These are phyloP conservation scores for Penicillium paradoxum DNA, from an alignment of 495 filamentous ascomycete species.

Conservation along the genomic window DNA sequence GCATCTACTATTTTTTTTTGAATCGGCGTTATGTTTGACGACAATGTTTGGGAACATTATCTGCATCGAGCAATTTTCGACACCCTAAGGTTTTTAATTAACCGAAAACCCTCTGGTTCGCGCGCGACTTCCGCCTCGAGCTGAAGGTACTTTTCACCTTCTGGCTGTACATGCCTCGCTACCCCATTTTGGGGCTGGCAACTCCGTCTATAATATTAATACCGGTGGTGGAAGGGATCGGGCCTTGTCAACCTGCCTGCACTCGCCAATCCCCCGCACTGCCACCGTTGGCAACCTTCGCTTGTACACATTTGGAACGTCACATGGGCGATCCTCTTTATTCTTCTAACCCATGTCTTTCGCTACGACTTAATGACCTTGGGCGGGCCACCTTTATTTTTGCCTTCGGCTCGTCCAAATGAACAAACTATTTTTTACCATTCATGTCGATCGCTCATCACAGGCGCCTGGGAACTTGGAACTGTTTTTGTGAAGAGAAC, in stretches of 20 bases:
- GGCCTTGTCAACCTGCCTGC: slow-evolving; percentile 17
- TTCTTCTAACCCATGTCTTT: slow-evolving; percentile 37
- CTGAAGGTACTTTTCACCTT: slow-evolving; percentile 28
- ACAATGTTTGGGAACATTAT: slow-evolving; percentile 37
- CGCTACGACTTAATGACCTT: slow-evolving; percentile 34
- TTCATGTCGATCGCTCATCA: slow-evolving; percentile 48
- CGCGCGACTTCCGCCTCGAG: slow-evolving; percentile 16
- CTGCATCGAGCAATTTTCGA: slow-evolving; percentile 46
- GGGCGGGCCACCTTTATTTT: slow-evolving; percentile 32
- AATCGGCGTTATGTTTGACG: slow-evolving; percentile 41
- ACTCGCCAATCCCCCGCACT: slow-evolving; percentile 15
- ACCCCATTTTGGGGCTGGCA: slow-evolving; percentile 10
- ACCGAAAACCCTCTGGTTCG: slow-evolving; percentile 16
- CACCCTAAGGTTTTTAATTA: slow-evolving; percentile 38
- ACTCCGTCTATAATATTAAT: slow-evolving; percentile 47
- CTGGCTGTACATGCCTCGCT: slow-evolving; percentile 34
- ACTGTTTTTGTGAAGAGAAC: slow-evolving; percentile 18
- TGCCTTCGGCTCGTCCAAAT: slow-evolving; percentile 34
- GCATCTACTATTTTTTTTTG: slow-evolving; percentile 32
- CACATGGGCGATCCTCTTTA: slow-evolving; percentile 12
- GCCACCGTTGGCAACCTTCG: slow-evolving; percentile 38
- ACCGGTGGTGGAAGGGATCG: slow-evolving; percentile 22
- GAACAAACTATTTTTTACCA: slow-evolving; percentile 35
- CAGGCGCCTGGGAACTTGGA: slow-evolving; percentile 37
- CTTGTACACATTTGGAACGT: slow-evolving; percentile 34